phyloP scores from a whole-genome alignment of 2,329 filamentous ascomycete species.

The Parastagonospora nodorum region DNA sequence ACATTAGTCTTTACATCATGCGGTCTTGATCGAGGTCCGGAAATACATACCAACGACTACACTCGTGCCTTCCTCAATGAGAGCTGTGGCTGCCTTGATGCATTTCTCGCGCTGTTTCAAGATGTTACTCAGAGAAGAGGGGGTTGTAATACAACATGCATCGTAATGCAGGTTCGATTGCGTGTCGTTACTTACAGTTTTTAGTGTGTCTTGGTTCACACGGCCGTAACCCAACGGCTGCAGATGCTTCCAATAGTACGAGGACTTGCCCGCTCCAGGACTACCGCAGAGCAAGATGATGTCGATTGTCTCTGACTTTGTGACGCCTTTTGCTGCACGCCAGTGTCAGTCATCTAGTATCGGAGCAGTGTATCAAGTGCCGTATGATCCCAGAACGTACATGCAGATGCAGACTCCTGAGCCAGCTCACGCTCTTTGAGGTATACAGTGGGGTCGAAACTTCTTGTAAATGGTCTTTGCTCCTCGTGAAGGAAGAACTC shows the following conservation, averaged over 20 bases:
- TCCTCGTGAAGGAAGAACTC: constrained; percentile 81
- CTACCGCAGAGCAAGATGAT: constrained; percentile 86
- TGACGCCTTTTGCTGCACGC: constrained; percentile 45
- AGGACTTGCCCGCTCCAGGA: constrained; percentile 89
- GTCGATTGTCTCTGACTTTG: constrained; percentile 70
- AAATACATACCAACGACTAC: constrained; percentile 74
- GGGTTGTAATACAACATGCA: constrained; percentile 33
- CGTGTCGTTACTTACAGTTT: constrained; percentile 59
- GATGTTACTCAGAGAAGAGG: constrained; percentile 36
- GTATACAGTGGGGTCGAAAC: constrained; percentile 69
- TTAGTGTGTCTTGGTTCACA: constrained; percentile 88
- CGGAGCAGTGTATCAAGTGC: constrained; percentile 14
- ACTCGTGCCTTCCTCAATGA: constrained; percentile 67
- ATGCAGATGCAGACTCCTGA: constrained; percentile 35
- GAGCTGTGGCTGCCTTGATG: constrained; percentile 71
- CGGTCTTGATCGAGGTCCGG: constrained; percentile 19
- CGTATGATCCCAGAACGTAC: constrained; percentile 32
- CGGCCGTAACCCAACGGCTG: constrained; percentile 79
- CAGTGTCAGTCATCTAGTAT: constrained; percentile 23
- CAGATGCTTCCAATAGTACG: constrained; percentile 80
- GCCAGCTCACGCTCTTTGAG: constrained; percentile 22
- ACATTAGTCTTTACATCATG: constrained; percentile 13
- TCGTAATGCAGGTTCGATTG: constrained; percentile 7
- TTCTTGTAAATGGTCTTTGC: constrained; percentile 67
- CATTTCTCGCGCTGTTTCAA: constrained; percentile 62